Conservation (phyloP, 441 rosid species). For the Erodium trifolium region DNA sequence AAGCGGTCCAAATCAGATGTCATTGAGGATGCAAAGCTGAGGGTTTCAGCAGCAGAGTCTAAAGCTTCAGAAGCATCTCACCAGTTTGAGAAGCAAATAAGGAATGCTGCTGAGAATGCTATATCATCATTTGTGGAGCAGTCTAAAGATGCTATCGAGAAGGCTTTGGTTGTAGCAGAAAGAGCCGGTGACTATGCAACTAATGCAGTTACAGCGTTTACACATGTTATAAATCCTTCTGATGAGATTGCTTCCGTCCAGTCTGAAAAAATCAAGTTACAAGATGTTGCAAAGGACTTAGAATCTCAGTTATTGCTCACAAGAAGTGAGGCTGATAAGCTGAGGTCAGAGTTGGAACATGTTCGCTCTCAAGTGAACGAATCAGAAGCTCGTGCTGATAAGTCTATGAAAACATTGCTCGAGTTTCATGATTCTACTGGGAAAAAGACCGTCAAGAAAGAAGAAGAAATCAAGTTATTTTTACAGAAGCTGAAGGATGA, state of each 20-base stretch:
- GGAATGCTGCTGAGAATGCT: constrained; percentile 33
- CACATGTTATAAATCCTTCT: constrained; percentile 20
- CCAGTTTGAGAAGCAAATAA: constrained; percentile 33
- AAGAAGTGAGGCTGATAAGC: constrained; percentile 27
- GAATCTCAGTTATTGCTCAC: constrained; percentile 31
- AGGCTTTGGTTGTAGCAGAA: constrained; percentile 35
- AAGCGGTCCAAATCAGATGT: constrained; percentile 36
- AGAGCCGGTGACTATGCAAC: constrained; percentile 29
- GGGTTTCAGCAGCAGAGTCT: constrained; percentile 40
- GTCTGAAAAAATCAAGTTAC: constrained; percentile 31
- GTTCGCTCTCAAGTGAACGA: constrained; percentile 26
- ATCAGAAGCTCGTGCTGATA: constrained; percentile 30
- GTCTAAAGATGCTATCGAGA: constrained; percentile 36
- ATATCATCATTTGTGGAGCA: constrained; percentile 34
- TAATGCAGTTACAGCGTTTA: constrained; percentile 26
- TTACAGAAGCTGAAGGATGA: constrained; percentile 38
- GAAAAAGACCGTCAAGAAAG: constrained; percentile 23
- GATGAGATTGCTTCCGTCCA: constrained; percentile 31
- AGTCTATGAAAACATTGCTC: constrained; percentile 33
- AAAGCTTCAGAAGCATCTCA: constrained; percentile 32
- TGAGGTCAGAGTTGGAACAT: constrained; percentile 33
- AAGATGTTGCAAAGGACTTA: constrained; percentile 26
- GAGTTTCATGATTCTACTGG: constrained; percentile 35
- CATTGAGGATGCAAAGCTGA: constrained; percentile 32
- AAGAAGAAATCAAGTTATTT: constrained; percentile 27